phyloP scores from a whole-genome alignment of 2,329 filamentous ascomycete species.

The Fusarium anthophilum region DNA sequence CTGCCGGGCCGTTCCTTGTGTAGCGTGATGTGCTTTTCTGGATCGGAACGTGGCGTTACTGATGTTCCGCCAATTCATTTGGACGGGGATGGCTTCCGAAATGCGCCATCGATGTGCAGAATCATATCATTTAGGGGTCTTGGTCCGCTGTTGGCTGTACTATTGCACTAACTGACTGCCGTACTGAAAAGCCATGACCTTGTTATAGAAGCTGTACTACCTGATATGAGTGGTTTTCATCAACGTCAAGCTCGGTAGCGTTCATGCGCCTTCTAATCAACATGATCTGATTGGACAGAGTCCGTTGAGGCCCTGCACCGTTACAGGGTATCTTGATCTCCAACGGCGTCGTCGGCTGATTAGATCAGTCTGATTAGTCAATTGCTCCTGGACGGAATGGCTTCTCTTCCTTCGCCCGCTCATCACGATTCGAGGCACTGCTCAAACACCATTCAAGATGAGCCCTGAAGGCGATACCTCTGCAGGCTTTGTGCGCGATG shows the following conservation, averaged over 20 bases:
- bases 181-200: rapidly evolving
- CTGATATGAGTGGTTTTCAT: not conserved
- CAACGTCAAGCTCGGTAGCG: not conserved
- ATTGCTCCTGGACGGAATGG: not conserved
- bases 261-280: not conserved
- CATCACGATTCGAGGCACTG: not conserved
- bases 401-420: not conserved
- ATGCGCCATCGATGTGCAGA: not conserved
- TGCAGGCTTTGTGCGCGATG: not conserved
- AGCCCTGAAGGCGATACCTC: not conserved
- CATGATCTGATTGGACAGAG: not conserved
- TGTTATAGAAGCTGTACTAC: not conserved
- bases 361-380: not conserved
- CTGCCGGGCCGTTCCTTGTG: not conserved
- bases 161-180: rapidly evolving
- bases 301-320: not conserved
- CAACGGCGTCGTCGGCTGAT: not conserved
- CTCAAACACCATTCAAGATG: not conserved
- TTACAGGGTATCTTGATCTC: not conserved
- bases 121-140: not conserved
- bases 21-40: not conserved
- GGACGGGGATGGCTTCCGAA: not conserved
- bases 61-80: not conserved
- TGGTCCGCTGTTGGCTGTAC: not conserved
- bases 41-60: not conserved